A percentile compares a stretch with the other conserved stretches of the same genome.
Evolutionary conservation across 768 basidiomycete genomes (phyloP).

Genomic region (Chlorophyllum brunneum): DNA sequence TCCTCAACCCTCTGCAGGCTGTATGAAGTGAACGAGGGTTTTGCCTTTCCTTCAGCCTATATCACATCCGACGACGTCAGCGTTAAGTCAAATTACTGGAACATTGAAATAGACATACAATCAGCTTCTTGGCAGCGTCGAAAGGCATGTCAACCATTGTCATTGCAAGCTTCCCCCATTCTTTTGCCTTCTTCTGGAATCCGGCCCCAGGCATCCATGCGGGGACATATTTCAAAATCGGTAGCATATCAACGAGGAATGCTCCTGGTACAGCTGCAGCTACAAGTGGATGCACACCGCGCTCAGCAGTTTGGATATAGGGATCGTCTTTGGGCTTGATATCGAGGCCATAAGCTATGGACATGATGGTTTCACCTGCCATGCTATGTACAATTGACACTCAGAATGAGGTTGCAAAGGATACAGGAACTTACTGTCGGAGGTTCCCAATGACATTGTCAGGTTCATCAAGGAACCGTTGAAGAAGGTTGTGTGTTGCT

Average conservation of each 20-base stretch:
- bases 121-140: slow-evolving; percentile 21
- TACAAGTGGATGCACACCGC: slow-evolving; percentile 18
- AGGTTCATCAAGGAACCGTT: slow-evolving; percentile 25
- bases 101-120: slow-evolving; percentile 24
- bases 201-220: slow-evolving; percentile 29
- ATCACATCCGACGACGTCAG: neutral
- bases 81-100: neutral
- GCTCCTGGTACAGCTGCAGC: slow-evolving; percentile 24
- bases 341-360: slow-evolving; percentile 32
- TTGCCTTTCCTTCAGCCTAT: slow-evolving; percentile 15
- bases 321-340: slow-evolving; percentile 28
- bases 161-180: slow-evolving; percentile 31
- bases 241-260: slow-evolving; percentile 27
- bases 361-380: slow-evolving; percentile 29
- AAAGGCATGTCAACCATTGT: slow-evolving; percentile 34
- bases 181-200: slow-evolving; percentile 34
- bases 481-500: slow-evolving; percentile 25
- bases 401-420: neutral
- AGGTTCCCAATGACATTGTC: neutral
- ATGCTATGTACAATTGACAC: slow-evolving; percentile 27
- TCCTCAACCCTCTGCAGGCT: slow-evolving; percentile 15
- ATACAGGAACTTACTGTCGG: neutral
- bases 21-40: slow-evolving; percentile 17
- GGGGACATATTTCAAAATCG: slow-evolving; percentile 25
- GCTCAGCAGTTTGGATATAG: slow-evolving; percentile 24